Conservation (phyloP, 306 rosid species). For the Quercus variabilis region DNA sequence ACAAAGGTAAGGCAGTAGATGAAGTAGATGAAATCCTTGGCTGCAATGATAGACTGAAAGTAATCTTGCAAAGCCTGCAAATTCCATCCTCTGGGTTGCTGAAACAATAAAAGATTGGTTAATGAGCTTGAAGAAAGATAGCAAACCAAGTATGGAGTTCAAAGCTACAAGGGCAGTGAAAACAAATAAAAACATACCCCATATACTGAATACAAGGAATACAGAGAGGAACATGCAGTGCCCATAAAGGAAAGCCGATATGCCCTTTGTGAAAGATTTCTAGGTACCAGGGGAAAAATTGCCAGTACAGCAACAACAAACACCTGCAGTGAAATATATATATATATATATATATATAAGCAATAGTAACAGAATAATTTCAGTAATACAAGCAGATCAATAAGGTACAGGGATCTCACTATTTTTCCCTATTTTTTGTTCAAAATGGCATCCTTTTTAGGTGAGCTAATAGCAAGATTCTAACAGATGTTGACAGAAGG, state of each 20-base stretch:
- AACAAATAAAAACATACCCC: slow-evolving; percentile 55
- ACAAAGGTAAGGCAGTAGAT: slow-evolving; percentile 75
- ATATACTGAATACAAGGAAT: slow-evolving; percentile 66
- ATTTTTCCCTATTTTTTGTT: background rate
- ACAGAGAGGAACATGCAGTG: slow-evolving; percentile 73
- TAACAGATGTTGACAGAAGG: too few species aligned
- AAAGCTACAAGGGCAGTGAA: background rate
- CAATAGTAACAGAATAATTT: slow-evolving; percentile 16
- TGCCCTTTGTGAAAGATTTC: slow-evolving; percentile 71
- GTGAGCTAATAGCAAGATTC: too few species aligned
- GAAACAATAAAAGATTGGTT: slow-evolving; percentile 28
- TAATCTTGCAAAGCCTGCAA: slow-evolving; percentile 82
- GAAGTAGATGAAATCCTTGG: slow-evolving; percentile 88
- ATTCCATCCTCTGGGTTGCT: slow-evolving; percentile 97
- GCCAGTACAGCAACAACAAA: slow-evolving; percentile 87
- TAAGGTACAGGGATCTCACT: background rate
- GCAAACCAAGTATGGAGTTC: background rate
- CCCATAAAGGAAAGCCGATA: slow-evolving; percentile 92
- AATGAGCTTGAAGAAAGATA: slow-evolving; percentile 11
- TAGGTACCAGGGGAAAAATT: slow-evolving; percentile 73
- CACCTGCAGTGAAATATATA: slow-evolving; percentile 49
- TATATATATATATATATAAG: background rate
- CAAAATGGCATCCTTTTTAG: too few species aligned
- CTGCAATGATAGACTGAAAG: slow-evolving; percentile 62
- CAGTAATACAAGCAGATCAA: background rate